A percentile compares a stretch with the other conserved stretches of the same genome.
Evolutionary conservation across 176 grass and related monocot species (phyloP).

Genomic region (Neostapfia colusana): DNA sequence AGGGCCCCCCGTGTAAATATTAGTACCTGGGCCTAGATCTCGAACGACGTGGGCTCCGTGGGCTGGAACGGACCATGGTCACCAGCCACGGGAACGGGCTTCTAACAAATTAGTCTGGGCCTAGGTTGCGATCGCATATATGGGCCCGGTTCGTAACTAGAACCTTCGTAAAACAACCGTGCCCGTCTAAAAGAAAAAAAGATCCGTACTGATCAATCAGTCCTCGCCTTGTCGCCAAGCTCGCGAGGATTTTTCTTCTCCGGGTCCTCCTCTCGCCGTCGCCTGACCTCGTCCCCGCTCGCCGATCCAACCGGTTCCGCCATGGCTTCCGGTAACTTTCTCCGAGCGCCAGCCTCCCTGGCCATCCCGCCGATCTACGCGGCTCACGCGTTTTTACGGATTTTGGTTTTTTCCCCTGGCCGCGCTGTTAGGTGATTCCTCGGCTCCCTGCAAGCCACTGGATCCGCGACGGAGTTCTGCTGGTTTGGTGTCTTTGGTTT

Average conservation of each 20-base stretch:
- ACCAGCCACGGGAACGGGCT: not conserved
- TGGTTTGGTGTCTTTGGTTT: not conserved
- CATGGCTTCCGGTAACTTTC: constrained; percentile 48
- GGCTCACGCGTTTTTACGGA: not conserved
- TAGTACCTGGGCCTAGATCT: too few relatives aligned
- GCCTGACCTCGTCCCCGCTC: not conserved
- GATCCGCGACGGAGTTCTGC: not conserved
- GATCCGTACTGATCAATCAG: constrained; percentile 5
- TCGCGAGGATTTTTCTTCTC: constrained; percentile 32
- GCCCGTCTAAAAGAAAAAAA: too few relatives aligned
- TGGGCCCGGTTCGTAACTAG: not conserved
- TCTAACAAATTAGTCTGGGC: not conserved
- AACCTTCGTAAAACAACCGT: too few relatives aligned
- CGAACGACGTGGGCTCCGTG: not conserved
- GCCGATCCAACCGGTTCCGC: not conserved
- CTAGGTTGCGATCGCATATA: not conserved
- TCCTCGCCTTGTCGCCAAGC: constrained; percentile 30
- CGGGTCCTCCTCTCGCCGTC: not conserved
- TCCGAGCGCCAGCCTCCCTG: not conserved
- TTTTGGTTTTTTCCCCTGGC: not conserved
- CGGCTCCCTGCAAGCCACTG: not conserved
- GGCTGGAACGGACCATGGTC: not conserved
- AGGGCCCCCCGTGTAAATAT: too few relatives aligned
- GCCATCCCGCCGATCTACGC: not conserved
- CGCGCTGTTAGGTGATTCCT: not conserved